Evolutionary conservation across 129 eudicot genomes (phyloP).

Genomic region (Tagetes patula): DNA sequence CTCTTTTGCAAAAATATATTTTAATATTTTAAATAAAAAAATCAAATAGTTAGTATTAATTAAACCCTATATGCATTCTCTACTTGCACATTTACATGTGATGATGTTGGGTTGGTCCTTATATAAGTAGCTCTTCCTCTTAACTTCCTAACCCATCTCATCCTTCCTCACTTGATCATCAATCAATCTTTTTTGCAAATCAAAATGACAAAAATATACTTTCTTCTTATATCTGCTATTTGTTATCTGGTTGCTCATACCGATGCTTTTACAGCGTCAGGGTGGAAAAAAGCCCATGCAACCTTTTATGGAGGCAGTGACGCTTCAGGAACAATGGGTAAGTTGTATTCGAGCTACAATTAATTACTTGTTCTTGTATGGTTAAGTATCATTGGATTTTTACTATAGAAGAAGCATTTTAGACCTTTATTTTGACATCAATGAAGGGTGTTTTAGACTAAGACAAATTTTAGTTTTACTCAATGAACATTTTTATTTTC

Average conservation of each 20-base stretch:
- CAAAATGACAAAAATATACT: conserved; percentile 37
- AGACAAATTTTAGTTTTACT: not conserved
- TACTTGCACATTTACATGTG: conserved; percentile 62
- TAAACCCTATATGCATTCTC: conserved; percentile 32
- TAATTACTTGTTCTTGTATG: not conserved
- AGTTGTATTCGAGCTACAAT: not conserved
- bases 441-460: not conserved
- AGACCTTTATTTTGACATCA: not conserved
- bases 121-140: conserved; percentile 38
- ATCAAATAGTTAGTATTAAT: conserved; percentile 15
- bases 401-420: not conserved
- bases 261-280: conserved; percentile 58
- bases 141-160: conserved; percentile 23
- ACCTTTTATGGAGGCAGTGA: conserved; percentile 95
- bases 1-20: conserved; percentile 34
- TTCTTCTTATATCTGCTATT: conserved; percentile 26
- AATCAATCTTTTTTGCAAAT: conserved; percentile 9
- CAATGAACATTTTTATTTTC: not conserved
- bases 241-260: conserved; percentile 32
- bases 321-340: conserved; percentile 98
- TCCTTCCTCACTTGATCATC: conserved; percentile 24
- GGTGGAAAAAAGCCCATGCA: conserved; percentile 69
- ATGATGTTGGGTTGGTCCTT: conserved; percentile 48
- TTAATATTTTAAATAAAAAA: conserved; percentile 7
- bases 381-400: not conserved